These are phyloP conservation scores for Neoboletus magnificus DNA, from an alignment of 768 basidiomycete species.

Conservation along the genomic window DNA sequence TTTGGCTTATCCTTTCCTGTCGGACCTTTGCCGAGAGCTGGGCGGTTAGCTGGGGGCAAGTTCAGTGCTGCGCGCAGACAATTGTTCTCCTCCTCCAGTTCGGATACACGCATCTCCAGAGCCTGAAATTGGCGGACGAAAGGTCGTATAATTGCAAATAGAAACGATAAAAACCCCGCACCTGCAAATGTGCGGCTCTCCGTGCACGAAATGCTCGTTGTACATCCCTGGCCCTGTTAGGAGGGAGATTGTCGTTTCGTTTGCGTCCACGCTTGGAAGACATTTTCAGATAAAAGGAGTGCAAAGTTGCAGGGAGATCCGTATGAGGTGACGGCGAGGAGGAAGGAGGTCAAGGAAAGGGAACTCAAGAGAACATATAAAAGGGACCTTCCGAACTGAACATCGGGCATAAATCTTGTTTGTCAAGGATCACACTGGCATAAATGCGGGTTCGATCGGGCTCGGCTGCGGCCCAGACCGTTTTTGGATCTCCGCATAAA, in stretches of 20 bases:
- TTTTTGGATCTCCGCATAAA: constrained; percentile 35
- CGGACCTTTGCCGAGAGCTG: constrained; percentile 76
- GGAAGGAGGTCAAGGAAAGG: constrained; percentile 31
- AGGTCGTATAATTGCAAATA: constrained; percentile 40
- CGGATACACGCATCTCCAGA: constrained; percentile 74
- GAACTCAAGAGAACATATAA: constrained; percentile 39
- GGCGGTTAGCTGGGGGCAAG: constrained; percentile 70
- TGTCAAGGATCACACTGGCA: constrained; percentile 32
- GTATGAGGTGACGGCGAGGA: constrained; percentile 31
- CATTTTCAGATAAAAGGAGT: constrained; percentile 40
- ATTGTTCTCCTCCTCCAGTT: constrained; percentile 82
- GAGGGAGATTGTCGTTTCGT: constrained; percentile 61
- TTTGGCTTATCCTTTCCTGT: constrained; percentile 85
- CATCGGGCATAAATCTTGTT: constrained; percentile 36
- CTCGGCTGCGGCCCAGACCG: constrained; percentile 37
- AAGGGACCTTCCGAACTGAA: constrained; percentile 34
- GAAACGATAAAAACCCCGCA: constrained; percentile 37
- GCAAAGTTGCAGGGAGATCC: constrained; percentile 8
- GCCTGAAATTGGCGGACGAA: constrained; percentile 48
- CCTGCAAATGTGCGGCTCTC: constrained; percentile 83
- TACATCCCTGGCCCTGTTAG: constrained; percentile 77
- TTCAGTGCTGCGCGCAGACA: constrained; percentile 68
- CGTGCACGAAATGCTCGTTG: constrained; percentile 88
- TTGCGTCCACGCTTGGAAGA: constrained; percentile 88
- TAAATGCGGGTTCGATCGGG: constrained; percentile 38